Evolutionary conservation across 1,284 basidiomycete genomes (phyloP).

Genomic region (Cystobasidium pallidum): DNA sequence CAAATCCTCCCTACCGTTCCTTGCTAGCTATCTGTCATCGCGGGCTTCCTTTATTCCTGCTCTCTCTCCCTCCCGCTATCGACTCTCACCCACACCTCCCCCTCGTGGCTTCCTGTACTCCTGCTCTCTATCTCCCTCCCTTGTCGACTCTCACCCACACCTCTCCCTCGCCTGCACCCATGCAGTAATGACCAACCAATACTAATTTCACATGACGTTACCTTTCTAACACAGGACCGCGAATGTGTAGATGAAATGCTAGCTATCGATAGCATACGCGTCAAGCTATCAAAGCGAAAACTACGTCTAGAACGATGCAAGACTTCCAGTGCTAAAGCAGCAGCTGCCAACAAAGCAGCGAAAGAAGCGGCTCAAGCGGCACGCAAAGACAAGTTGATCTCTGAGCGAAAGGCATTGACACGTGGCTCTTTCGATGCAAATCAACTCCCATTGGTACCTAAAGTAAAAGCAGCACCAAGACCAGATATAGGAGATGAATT

Average conservation of each 20-base stretch:
- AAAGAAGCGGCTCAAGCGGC: constrained; percentile 32
- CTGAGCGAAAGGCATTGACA: constrained; percentile 19
- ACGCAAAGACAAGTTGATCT: constrained; percentile 6
- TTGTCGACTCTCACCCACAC: neutral
- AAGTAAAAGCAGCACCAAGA: constrained; percentile 33
- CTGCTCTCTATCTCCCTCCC: neutral
- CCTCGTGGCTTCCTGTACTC: too few species aligned
- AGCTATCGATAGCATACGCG: constrained; percentile 69
- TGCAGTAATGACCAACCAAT: too few species aligned
- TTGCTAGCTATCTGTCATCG: too few species aligned
- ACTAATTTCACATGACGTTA: too few species aligned
- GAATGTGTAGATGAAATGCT: constrained; percentile 87
- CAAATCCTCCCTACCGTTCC: too few species aligned
- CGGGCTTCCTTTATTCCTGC: too few species aligned
- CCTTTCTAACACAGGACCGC: constrained; percentile 65
- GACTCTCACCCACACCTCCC: neutral
- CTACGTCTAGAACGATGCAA: constrained; percentile 65
- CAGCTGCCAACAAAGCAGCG: constrained; percentile 12
- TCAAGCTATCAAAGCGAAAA: constrained; percentile 87
- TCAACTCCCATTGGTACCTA: constrained; percentile 19
- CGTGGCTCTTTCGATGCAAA: constrained; percentile 6
- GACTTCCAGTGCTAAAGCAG: constrained; percentile 32
- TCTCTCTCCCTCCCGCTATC: neutral
- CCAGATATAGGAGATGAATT: constrained; percentile 70
- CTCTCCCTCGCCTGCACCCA: neutral